Percentiles rank a stretch among this genome's conserved stretches.
Conservation (phyloP, 345 rosid species). For the Pugionium cornutum region DNA sequence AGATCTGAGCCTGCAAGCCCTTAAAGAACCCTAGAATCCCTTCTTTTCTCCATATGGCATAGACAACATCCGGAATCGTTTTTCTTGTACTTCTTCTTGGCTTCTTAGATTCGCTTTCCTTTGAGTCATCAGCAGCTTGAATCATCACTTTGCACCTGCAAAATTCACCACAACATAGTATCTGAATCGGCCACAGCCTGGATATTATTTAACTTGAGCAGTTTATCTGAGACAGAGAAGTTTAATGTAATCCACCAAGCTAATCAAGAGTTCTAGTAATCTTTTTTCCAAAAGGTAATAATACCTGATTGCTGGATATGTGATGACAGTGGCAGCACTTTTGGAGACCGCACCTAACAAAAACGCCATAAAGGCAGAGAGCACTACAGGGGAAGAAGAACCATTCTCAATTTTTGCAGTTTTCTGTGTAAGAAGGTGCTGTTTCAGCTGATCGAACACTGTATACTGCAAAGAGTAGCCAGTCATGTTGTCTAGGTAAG, state of each 20-base stretch:
- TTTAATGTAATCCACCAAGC: not conserved
- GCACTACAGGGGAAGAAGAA: slow-evolving; percentile 52
- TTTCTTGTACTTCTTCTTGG: slow-evolving; percentile 40
- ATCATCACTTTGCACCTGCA: slow-evolving; percentile 86
- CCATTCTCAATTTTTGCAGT: slow-evolving; percentile 38
- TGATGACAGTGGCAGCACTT: slow-evolving; percentile 73
- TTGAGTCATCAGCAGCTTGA: slow-evolving; percentile 71
- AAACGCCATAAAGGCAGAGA: slow-evolving; percentile 86
- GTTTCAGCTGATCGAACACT: slow-evolving; percentile 92
- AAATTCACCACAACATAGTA: slow-evolving; percentile 21
- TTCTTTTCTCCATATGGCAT: slow-evolving; percentile 72
- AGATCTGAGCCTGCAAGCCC: slow-evolving; percentile 85
- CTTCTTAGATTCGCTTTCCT: slow-evolving; percentile 46
- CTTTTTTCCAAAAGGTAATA: not conserved
- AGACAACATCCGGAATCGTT: slow-evolving; percentile 55
- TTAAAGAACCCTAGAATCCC: slow-evolving; percentile 83
- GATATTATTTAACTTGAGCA: not conserved
- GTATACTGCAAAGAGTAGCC: slow-evolving; percentile 63
- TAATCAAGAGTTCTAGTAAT: not conserved
- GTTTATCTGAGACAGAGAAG: not conserved
- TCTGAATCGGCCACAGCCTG: not conserved
- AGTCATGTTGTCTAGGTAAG: not conserved
- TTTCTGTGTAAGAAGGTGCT: slow-evolving; percentile 50
- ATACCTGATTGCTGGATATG: slow-evolving; percentile 96
- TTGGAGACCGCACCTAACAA: slow-evolving; percentile 84